A percentile compares a stretch with the other conserved stretches of the same genome.
Evolutionary conservation across 352 stramenopile species (phyloP).

Genomic region (Pseudoperonospora humuli): DNA sequence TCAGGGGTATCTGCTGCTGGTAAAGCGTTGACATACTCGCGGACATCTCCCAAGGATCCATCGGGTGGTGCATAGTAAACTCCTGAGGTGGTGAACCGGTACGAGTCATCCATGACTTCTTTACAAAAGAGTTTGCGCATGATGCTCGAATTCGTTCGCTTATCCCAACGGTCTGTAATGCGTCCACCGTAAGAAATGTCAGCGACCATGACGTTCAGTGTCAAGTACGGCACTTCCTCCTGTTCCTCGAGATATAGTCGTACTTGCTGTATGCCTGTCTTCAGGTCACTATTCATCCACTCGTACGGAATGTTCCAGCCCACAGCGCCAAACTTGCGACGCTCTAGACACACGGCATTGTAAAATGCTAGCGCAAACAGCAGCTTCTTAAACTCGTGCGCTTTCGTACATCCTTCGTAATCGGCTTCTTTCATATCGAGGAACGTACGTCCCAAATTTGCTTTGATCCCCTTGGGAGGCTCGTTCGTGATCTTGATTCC

Average conservation of each 20-base stretch:
- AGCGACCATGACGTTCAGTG: slow-evolving; percentile 91
- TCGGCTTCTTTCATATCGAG: slow-evolving; percentile 88
- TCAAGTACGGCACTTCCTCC: slow-evolving; percentile 88
- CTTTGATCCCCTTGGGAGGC: slow-evolving; percentile 86
- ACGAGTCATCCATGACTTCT: slow-evolving; percentile 83
- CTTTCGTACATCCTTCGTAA: slow-evolving; percentile 85
- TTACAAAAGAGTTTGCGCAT: slow-evolving; percentile 89
- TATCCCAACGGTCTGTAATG: slow-evolving; percentile 93
- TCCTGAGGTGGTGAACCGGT: slow-evolving; percentile 66
- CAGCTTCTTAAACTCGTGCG: slow-evolving; percentile 85
- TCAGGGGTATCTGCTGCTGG: slow-evolving; percentile 83
- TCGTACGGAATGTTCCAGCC: slow-evolving; percentile 95
- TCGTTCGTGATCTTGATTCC: slow-evolving; percentile 96
- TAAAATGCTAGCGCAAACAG: slow-evolving; percentile 92
- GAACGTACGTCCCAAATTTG: slow-evolving; percentile 90
- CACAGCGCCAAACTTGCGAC: slow-evolving; percentile 91
- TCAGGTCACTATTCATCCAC: slow-evolving; percentile 95
- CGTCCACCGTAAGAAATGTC: slow-evolving; percentile 93
- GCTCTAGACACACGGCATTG: slow-evolving; percentile 91
- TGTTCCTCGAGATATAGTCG: slow-evolving; percentile 92
- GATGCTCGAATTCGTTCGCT: slow-evolving; percentile 91
- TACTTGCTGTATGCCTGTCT: slow-evolving; percentile 90
- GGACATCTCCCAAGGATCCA: slow-evolving; percentile 42
- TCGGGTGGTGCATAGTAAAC: slow-evolving; percentile 78
- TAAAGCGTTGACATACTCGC: slow-evolving; percentile 79